Conservation (phyloP, 306 rosid genomes). For the Datisca glomerata region DNA sequence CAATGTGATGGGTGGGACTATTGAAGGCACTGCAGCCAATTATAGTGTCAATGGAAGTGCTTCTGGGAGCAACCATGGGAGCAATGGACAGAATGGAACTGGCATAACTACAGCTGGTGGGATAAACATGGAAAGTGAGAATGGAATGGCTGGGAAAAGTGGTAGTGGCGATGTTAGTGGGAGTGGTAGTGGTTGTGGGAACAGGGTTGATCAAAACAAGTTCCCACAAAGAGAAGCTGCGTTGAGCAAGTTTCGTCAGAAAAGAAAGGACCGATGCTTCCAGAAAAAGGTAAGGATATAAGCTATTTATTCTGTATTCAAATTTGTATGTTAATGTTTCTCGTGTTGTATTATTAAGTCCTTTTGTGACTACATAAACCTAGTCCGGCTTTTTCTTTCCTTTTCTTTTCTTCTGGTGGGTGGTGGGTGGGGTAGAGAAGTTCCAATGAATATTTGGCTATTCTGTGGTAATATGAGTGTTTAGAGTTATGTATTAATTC, state of each 20-base stretch:
- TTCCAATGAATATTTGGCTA: too few relatives aligned
- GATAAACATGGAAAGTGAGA: slow-evolving; percentile 44
- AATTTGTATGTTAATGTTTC: too few relatives aligned
- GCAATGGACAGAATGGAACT: slow-evolving; percentile 70
- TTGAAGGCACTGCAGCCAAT: slow-evolving; percentile 48
- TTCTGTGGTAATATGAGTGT: too few relatives aligned
- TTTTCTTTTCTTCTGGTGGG: too few relatives aligned
- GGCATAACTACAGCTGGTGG: slow-evolving; percentile 40
- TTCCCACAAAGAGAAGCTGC: slow-evolving; percentile 65
- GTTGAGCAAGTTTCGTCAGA: slow-evolving; percentile 62
- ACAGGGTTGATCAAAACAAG: slow-evolving; percentile 38
- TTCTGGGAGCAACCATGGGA: slow-evolving; percentile 69
- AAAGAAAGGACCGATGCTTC: slow-evolving; percentile 70
- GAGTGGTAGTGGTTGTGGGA: slow-evolving; percentile 33
- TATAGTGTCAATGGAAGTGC: slow-evolving; percentile 51
- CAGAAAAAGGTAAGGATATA: slow-evolving; percentile 45
- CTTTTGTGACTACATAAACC: too few relatives aligned
- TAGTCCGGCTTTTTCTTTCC: too few relatives aligned
- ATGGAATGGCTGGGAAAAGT: slow-evolving; percentile 33
- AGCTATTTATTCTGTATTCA: too few relatives aligned
- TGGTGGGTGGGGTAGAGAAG: too few relatives aligned
- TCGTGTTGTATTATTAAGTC: too few relatives aligned
- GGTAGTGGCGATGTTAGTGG: slow-evolving; percentile 61
- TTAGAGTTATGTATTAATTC: too few relatives aligned
- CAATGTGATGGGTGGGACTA: slow-evolving; percentile 36